These are phyloP conservation scores for Trichoderma sp. DNA, from an alignment of 2,329 filamentous ascomycete species.

Conservation along the genomic window DNA sequence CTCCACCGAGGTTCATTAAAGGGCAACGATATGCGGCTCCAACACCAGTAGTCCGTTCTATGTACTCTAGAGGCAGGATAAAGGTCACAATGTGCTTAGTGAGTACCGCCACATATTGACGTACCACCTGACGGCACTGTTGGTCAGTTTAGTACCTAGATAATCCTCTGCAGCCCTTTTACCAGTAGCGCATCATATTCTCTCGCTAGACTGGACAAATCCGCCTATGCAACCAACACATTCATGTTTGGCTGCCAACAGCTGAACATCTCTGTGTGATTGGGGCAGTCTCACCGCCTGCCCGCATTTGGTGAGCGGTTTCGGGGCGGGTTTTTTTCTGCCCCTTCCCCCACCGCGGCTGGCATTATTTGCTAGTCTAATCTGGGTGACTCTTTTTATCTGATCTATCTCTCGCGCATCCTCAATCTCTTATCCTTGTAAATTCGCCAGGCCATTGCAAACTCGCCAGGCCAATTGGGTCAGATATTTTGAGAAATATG, in stretches of 20 bases:
- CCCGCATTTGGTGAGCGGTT: constrained; percentile 12
- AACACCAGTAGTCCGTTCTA: neutral
- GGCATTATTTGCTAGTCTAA: neutral
- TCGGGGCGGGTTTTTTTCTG: constrained; percentile 26
- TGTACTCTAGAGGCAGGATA: neutral
- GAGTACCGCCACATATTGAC: neutral
- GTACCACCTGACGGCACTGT: neutral
- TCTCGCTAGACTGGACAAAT: neutral
- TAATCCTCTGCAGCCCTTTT: neutral
- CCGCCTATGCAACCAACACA: neutral
- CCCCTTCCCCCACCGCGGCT: constrained; percentile 25
- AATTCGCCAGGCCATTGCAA: neutral
- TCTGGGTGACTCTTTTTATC: constrained; percentile 9
- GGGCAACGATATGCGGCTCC: neutral
- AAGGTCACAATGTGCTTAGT: fast-evolving
- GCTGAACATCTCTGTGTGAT: neutral
- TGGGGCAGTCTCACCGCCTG: constrained; percentile 15
- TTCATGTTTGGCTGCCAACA: neutral
- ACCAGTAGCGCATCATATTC: neutral
- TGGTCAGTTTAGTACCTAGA: neutral
- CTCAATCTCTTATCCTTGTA: neutral
- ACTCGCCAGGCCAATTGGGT: constrained; percentile 28
- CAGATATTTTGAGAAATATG: constrained; percentile 37
- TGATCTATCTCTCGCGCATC: neutral
- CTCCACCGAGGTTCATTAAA: neutral